Conservation (phyloP, 2,329 filamentous ascomycete genomes). For the Grosmannia serpens region DNA sequence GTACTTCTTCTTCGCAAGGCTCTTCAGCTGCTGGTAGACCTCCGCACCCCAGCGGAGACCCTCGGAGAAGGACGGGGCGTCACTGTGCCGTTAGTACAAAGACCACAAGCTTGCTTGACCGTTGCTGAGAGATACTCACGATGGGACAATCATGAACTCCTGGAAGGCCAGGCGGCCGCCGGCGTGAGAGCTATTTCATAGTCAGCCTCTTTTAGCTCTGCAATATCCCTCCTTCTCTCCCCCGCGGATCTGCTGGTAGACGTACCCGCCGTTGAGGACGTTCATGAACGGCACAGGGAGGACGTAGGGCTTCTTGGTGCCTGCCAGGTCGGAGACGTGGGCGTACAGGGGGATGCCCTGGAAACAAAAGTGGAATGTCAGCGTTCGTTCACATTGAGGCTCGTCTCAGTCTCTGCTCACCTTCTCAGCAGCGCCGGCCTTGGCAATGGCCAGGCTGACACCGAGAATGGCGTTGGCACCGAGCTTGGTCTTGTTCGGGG, state of each 20-base stretch:
- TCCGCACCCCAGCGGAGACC: constrained; percentile 92
- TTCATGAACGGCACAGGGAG: constrained; percentile 8
- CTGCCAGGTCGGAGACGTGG: constrained; percentile 77
- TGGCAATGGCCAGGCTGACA: constrained; percentile 74
- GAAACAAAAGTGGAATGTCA: neutral
- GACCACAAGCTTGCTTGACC: neutral
- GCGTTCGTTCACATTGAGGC: neutral
- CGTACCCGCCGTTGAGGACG: constrained; percentile 46
- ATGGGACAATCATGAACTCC: constrained; percentile 91
- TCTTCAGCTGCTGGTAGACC: constrained; percentile 97
- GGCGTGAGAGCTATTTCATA: constrained; percentile 63
- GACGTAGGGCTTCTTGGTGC: constrained; percentile 33
- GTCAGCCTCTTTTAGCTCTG: neutral
- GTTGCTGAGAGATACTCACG: constrained; percentile 35
- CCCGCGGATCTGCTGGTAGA: neutral
- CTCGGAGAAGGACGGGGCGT: constrained; percentile 85
- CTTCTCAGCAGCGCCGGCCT: constrained; percentile 84
- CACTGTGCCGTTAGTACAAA: constrained; percentile 31
- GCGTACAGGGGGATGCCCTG: constrained; percentile 73
- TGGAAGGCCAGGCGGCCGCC: constrained; percentile 93
- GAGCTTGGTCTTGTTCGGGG: constrained; percentile 75
- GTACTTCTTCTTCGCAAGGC: constrained; percentile 97
- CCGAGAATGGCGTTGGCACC: constrained; percentile 84
- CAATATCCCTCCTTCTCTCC: neutral
- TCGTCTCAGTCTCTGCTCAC: constrained; percentile 21